These are phyloP conservation scores for Trichoderma koningiopsis DNA, from an alignment of 2,329 filamentous ascomycete genomes.

Conservation along the genomic window DNA sequence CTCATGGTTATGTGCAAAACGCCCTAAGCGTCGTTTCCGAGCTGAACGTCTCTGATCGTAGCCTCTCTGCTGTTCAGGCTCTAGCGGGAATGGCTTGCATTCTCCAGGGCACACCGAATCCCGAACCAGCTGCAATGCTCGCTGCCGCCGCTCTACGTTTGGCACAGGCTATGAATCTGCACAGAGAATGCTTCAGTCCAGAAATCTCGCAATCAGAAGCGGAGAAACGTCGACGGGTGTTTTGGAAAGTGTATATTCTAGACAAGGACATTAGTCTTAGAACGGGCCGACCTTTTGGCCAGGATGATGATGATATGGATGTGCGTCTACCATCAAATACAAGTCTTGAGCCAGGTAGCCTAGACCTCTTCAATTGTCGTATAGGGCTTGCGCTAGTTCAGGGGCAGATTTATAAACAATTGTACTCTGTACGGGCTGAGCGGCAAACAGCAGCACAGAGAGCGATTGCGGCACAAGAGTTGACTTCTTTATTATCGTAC, in stretches of 20 bases:
- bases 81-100: constrained; percentile 16
- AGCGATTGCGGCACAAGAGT: constrained; percentile 12
- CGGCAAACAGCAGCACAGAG: constrained; percentile 9
- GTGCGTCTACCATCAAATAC: not conserved
- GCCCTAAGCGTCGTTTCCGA: constrained; percentile 12
- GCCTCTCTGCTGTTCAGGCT: constrained; percentile 11
- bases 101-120: constrained; percentile 8
- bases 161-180: constrained; percentile 13
- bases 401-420: constrained; percentile 11
- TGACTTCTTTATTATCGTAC: constrained; percentile 12
- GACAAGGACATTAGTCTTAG: constrained; percentile 18
- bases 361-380: constrained; percentile 13
- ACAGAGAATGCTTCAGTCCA: constrained; percentile 2
- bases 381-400: constrained; percentile 16
- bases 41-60: constrained; percentile 7
- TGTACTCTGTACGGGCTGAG: constrained; percentile 7
- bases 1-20: constrained; percentile 8
- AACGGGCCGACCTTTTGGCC: constrained; percentile 8
- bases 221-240: constrained; percentile 12
- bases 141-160: constrained; percentile 8
- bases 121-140: constrained; percentile 10
- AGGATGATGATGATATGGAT: constrained; percentile 19
- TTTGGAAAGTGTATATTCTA: constrained; percentile 15
- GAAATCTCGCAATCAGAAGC: constrained; percentile 1
- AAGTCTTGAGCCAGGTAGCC: not conserved